Evolutionary conservation across 73 alveolate species (phyloP).

Genomic region (Loxodes magnus): DNA sequence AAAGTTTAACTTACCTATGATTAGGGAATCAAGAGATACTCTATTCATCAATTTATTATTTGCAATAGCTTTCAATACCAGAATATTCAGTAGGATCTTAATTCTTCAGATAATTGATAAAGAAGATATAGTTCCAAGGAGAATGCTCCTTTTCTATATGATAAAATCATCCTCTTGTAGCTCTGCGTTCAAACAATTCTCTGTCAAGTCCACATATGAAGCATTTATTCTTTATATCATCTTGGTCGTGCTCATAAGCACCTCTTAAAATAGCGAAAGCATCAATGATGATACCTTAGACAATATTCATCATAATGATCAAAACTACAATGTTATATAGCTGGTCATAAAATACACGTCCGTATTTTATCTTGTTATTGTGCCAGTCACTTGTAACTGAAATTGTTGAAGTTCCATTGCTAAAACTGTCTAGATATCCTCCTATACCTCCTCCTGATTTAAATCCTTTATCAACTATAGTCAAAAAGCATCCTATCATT

Average conservation of each 20-base stretch:
- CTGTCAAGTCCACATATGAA: constrained; percentile 63
- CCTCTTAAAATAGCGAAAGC: constrained; percentile 87
- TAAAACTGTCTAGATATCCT: constrained; percentile 35
- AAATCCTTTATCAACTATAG: constrained; percentile 52
- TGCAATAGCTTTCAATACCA: constrained; percentile 88
- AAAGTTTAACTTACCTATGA: not conserved
- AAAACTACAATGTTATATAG: constrained; percentile 72
- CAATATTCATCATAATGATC: constrained; percentile 64
- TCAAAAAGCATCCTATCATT: constrained; percentile 17
- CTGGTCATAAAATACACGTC: constrained; percentile 61
- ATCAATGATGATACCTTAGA: constrained; percentile 93
- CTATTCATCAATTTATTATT: constrained; percentile 62
- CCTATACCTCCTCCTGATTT: constrained; percentile 97
- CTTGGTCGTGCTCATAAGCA: constrained; percentile 38
- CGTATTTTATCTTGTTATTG: constrained; percentile 11
- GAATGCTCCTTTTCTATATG: constrained; percentile 78
- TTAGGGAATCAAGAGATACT: constrained; percentile 77
- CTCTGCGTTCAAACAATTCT: constrained; percentile 13
- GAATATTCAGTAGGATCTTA: constrained; percentile 87
- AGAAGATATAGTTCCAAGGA: constrained; percentile 82
- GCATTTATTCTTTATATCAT: constrained; percentile 60
- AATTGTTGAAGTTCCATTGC: not conserved
- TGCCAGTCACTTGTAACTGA: not conserved
- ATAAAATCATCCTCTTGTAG: not conserved
- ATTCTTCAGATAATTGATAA: constrained; percentile 66